phyloP scores from a whole-genome alignment of 2,329 filamentous ascomycete species.

The Pseudogymnoascus sp. region DNA sequence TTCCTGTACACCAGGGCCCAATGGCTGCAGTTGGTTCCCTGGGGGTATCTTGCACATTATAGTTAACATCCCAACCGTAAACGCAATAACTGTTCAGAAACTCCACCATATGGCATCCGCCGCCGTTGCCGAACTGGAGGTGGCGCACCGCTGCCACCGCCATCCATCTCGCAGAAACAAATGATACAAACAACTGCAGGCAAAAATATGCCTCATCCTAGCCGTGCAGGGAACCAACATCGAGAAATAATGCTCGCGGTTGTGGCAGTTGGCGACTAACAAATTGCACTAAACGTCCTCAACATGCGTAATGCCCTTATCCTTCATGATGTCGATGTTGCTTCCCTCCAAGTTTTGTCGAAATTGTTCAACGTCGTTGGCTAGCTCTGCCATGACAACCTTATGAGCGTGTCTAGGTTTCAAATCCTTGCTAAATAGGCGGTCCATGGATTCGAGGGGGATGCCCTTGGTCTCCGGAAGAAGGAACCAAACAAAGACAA shows the following conservation, averaged over 20 bases:
- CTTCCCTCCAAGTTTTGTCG: slow-evolving; percentile 20
- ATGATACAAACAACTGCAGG: not conserved
- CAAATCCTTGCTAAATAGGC: slow-evolving; percentile 41
- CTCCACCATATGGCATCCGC: not conserved
- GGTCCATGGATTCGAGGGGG: slow-evolving; percentile 58
- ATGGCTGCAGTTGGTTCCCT: slow-evolving; percentile 7
- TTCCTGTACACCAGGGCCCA: slow-evolving; percentile 9
- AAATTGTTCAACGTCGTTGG: slow-evolving; percentile 21
- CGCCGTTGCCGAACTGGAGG: not conserved
- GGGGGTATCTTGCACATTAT: slow-evolving; percentile 8
- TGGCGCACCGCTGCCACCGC: not conserved
- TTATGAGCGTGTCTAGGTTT: slow-evolving; percentile 21
- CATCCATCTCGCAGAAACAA: not conserved
- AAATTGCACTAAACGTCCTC: slow-evolving; percentile 16
- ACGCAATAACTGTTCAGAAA: slow-evolving; percentile 6
- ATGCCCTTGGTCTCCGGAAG: slow-evolving; percentile 60
- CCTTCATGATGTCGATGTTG: slow-evolving; percentile 20
- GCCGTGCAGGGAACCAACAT: not conserved
- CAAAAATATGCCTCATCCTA: not conserved
- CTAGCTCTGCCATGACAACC: slow-evolving; percentile 22
- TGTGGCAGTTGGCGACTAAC: not conserved
- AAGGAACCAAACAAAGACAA: slow-evolving; percentile 54
- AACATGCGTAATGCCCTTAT: slow-evolving; percentile 19
- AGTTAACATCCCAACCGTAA: slow-evolving; percentile 8
- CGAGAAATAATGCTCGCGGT: not conserved